These are phyloP conservation scores for Mycena metata DNA, from an alignment of 768 basidiomycete species.

Conservation along the genomic window DNA sequence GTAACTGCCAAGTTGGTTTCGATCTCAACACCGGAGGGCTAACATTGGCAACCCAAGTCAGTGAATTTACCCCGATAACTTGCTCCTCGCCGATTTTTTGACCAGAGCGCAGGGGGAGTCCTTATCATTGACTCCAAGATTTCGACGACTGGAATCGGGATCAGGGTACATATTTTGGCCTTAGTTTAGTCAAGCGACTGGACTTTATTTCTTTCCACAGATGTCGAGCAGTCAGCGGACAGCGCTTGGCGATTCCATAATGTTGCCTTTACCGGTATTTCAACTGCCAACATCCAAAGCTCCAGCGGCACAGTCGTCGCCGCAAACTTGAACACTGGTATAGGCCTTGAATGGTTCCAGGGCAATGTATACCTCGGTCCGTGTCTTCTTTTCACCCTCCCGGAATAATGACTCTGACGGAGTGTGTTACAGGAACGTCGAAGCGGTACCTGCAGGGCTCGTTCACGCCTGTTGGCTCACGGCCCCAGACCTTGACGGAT, in stretches of 20 bases:
- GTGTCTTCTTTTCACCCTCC: too few relatives aligned
- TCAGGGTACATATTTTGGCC: neutral
- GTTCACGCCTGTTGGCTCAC: neutral
- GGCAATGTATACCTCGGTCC: too few relatives aligned
- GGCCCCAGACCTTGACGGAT: neutral
- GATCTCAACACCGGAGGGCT: slow-evolving; percentile 11
- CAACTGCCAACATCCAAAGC: slow-evolving; percentile 2
- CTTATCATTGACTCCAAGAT: slow-evolving; percentile 13
- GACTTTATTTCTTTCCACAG: neutral
- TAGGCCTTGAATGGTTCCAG: slow-evolving; percentile 1
- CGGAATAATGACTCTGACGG: too few relatives aligned
- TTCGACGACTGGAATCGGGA: neutral
- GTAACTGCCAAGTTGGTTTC: slow-evolving; percentile 19
- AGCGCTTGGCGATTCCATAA: neutral
- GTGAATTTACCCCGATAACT: slow-evolving; percentile 1
- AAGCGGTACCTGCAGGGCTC: slow-evolving; percentile 1
- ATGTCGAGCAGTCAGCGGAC: slow-evolving; percentile 1
- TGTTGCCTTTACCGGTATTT: slow-evolving; percentile 3
- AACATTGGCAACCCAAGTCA: slow-evolving; percentile 14
- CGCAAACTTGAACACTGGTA: neutral
- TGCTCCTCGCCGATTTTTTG: neutral
- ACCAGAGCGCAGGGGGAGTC: slow-evolving; percentile 4
- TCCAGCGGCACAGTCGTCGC: neutral
- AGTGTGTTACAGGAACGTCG: neutral
- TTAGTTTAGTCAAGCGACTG: neutral